Conservation (phyloP, 306 rosid genomes). For the Begonia masoniana region DNA sequence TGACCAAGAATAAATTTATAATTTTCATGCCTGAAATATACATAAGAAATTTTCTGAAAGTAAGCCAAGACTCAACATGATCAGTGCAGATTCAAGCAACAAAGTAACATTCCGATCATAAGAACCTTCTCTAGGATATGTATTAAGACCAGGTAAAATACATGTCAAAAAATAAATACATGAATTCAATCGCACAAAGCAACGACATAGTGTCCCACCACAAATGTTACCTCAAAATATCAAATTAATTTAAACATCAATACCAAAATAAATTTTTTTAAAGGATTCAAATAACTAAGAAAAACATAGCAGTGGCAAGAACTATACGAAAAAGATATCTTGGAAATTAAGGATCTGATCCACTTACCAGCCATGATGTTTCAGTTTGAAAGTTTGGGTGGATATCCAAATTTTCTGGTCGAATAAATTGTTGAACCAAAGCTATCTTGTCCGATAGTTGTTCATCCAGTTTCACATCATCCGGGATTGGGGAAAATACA, state of each 20-base stretch:
- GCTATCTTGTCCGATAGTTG: conserved; percentile 74
- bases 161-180: no score
- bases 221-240: no score
- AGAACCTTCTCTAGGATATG: no score
- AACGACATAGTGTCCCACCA: no score
- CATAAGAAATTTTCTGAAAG: no score
- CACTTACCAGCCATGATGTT: conserved; percentile 95
- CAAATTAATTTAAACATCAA: neutral
- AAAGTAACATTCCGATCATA: no score
- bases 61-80: no score
- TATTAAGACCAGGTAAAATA: no score
- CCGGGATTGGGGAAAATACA: conserved; percentile 83
- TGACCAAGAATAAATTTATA: no score
- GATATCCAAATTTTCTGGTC: conserved; percentile 91
- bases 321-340: conserved; percentile 1
- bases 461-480: conserved; percentile 72
- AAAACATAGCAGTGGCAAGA: neutral
- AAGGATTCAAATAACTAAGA: conserved; percentile 2
- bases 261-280: neutral
- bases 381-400: conserved; percentile 73
- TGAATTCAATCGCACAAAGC: no score
- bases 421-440: conserved; percentile 77
- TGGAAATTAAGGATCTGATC: neutral
- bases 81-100: no score
- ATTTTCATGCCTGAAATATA: no score